Conservation (phyloP, 2,329 filamentous ascomycete species). For the Curvularia verruculosa region DNA sequence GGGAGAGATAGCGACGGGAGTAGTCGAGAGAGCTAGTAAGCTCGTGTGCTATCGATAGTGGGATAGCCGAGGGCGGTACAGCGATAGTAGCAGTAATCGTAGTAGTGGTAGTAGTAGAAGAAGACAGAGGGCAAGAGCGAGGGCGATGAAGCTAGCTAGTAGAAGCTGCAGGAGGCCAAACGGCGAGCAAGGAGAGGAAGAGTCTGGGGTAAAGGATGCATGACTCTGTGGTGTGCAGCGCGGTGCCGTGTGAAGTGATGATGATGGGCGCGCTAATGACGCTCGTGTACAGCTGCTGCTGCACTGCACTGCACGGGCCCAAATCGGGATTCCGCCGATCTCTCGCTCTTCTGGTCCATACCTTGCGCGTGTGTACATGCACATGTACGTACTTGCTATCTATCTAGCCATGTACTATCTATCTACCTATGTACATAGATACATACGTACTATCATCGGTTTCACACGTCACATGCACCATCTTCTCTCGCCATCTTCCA, state of each 20-base stretch:
- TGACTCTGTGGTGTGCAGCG: neutral
- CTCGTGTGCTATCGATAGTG: too few relatives aligned
- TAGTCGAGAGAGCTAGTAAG: slow-evolving; percentile 22
- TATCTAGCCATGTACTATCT: too few relatives aligned
- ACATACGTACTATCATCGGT: too few relatives aligned
- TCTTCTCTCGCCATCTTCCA: too few relatives aligned
- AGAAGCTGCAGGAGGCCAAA: slow-evolving; percentile 23
- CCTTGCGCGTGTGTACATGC: too few relatives aligned
- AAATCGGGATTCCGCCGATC: slow-evolving; percentile 1
- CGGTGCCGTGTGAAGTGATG: neutral
- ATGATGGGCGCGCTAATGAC: neutral
- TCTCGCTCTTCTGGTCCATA: neutral
- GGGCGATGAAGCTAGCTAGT: slow-evolving; percentile 16
- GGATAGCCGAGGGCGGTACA: too few relatives aligned
- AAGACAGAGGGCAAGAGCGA: slow-evolving; percentile 18
- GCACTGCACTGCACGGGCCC: too few relatives aligned
- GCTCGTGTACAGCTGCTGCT: neutral
- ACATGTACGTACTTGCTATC: too few relatives aligned
- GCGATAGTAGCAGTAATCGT: too few relatives aligned
- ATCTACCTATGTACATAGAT: too few relatives aligned
- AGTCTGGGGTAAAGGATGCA: slow-evolving; percentile 31
- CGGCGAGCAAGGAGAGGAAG: slow-evolving; percentile 10
- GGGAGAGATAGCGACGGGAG: slow-evolving; percentile 1
- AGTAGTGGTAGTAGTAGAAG: slow-evolving; percentile 12
- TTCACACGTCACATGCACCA: too few relatives aligned